These are phyloP conservation scores for Aureobasidium zeae DNA, from an alignment of 2,329 filamentous ascomycete genomes.

Conservation along the genomic window DNA sequence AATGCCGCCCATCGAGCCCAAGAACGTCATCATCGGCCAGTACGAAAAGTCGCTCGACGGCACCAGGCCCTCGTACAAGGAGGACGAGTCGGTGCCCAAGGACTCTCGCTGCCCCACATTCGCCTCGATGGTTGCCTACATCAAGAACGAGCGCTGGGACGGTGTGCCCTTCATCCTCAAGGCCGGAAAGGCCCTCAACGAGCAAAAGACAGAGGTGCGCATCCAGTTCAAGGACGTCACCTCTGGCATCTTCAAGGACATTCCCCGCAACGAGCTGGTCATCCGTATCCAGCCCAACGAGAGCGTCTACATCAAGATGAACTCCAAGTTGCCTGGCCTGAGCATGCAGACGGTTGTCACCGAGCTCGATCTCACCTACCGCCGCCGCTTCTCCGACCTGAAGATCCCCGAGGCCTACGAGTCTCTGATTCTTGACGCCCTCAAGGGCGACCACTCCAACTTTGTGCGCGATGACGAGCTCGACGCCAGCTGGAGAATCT, in stretches of 20 bases:
- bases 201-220: slow-evolving; percentile 98
- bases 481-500: slow-evolving; percentile 96
- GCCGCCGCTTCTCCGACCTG: slow-evolving; percentile 94
- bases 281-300: slow-evolving; percentile 99
- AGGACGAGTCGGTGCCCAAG: slow-evolving; percentile 96
- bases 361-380: slow-evolving; percentile 95
- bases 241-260: slow-evolving; percentile 99
- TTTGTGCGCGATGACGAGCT: slow-evolving; percentile 96
- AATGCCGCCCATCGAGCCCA: slow-evolving; percentile 91
- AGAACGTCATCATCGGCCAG: slow-evolving; percentile 99
- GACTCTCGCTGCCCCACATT: slow-evolving; percentile 97
- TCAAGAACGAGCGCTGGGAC: slow-evolving; percentile 99
- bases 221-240: slow-evolving; percentile 99
- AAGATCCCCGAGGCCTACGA: slow-evolving; percentile 99
- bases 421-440: slow-evolving; percentile 88
- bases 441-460: slow-evolving; percentile 99
- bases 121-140: slow-evolving; percentile 92
- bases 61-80: slow-evolving; percentile 94
- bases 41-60: slow-evolving; percentile 95
- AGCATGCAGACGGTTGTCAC: slow-evolving; percentile 99
- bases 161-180: slow-evolving; percentile 99
- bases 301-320: slow-evolving; percentile 99
- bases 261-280: slow-evolving; percentile 96
- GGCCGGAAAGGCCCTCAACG: slow-evolving; percentile 96
- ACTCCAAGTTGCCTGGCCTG: slow-evolving; percentile 94